These are phyloP conservation scores for Diddensiella santjacobensis DNA, from an alignment of 805 yeast genomes.

Conservation along the genomic window DNA sequence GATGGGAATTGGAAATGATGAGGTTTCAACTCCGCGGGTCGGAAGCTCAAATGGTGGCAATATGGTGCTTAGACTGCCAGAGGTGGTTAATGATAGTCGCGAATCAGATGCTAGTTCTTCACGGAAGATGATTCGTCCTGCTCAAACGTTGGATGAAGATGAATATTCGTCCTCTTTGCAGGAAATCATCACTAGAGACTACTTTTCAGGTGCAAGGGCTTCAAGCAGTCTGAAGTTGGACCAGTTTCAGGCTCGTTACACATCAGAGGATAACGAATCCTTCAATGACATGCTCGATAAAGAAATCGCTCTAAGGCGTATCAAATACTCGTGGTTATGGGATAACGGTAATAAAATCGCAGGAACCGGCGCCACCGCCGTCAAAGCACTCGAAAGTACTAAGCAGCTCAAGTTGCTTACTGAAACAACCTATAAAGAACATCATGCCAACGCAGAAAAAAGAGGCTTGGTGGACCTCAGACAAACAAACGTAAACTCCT, in stretches of 20 bases:
- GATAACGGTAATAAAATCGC: conserved; percentile 5
- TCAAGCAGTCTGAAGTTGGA: conserved; percentile 16
- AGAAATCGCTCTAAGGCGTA: conserved; percentile 20
- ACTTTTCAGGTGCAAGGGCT: conserved; percentile 8
- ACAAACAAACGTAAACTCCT: background rate
- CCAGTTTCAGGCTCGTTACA: conserved; percentile 26
- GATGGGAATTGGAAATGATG: too few species aligned
- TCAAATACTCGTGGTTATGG: conserved; percentile 26
- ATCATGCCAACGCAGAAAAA: background rate
- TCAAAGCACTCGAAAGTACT: background rate
- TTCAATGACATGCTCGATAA: conserved; percentile 25
- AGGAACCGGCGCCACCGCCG: background rate
- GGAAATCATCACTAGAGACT: conserved; percentile 22
- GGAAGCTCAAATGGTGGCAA: conserved; percentile 13
- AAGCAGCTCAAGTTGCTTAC: background rate
- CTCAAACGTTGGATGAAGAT: conserved; percentile 28
- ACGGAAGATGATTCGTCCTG: conserved; percentile 6
- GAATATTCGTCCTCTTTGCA: conserved; percentile 24
- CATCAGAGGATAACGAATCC: conserved; percentile 32
- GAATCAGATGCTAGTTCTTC: too few species aligned
- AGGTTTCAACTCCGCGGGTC: too few species aligned
- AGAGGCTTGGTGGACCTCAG: background rate
- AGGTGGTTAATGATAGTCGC: too few species aligned
- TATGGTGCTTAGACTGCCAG: conserved; percentile 10
- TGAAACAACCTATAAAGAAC: background rate